Base-by-base conservation (phyloP, 2,329 filamentous ascomycete species). In the Colletotrichum sp. region DNA sequence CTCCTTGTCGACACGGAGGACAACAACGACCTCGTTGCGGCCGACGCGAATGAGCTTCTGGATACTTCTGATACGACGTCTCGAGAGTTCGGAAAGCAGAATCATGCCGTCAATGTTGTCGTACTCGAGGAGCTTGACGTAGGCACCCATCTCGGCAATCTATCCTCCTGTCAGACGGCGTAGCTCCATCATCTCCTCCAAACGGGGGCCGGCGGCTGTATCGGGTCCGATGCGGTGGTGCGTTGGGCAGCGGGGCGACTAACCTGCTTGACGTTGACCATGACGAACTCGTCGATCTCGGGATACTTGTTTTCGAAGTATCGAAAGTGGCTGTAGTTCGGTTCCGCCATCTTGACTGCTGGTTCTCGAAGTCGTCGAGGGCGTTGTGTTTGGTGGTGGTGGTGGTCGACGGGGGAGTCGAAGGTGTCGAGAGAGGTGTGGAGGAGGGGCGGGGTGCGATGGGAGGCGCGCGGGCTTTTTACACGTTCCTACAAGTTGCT, bases 81-180 rank as follows among this genome's bases (percentile, higher is more conserved):
- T 93, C 76, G 98, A 99, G 79, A 99, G 92, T 88, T 99, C 97
- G 82, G 95, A 98, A 80, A 99, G 95, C 80, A 99, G 90, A 83
- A 99, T 99, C 98, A 99, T 99, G 92, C 97, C 97, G 85, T 99
- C 98, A 83, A 99, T 99, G 89, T 99, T 98, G 88, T 99, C 97
- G 88, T 99, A 99, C 89, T 99, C 97, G 81, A 99, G 94, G 72
- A 99, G 93, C 89, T 99, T 99, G 84, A 99, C 98, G 86, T 99
- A 99, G 82, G 98, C 97, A 86, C 97, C 97, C 98, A 99, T 99
- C 88, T 99, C 98, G 86, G 97, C 97, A 85, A 99, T 99, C 95
- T 97, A 81, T 66, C 70, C 49, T 68, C 26, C 26, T 34, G 78
- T 81, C 78, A 81, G 77, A 76, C 59, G 75, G 70, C 36, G 36